These are phyloP conservation scores for Fusarium duplospermum DNA, from an alignment of 2,329 filamentous ascomycete species.

Conservation along the genomic window DNA sequence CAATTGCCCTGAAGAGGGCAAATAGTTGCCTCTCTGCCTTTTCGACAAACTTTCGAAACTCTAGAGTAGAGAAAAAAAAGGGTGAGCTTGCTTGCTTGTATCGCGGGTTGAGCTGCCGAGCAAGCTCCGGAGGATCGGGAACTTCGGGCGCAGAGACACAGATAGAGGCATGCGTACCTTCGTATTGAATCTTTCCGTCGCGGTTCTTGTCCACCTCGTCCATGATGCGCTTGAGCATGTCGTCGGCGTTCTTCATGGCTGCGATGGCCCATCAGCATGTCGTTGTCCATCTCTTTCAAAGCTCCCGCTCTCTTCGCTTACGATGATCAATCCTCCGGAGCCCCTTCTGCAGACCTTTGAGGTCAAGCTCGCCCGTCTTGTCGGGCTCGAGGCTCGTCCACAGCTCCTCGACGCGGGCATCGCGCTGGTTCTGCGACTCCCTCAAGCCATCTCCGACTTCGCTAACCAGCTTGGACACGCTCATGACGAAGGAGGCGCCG, in stretches of 20 bases:
- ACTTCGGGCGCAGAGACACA: not conserved
- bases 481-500: slow-evolving; percentile 47
- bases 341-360: slow-evolving; percentile 85
- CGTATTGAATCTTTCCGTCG: slow-evolving; percentile 91
- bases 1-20: slow-evolving; percentile 86
- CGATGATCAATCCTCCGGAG: slow-evolving; percentile 92
- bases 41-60: slow-evolving; percentile 90
- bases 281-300: slow-evolving; percentile 7
- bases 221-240: slow-evolving; percentile 84
- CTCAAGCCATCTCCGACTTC: slow-evolving; percentile 73
- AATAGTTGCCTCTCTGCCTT: slow-evolving; percentile 87
- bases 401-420: slow-evolving; percentile 83
- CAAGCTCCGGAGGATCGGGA: slow-evolving; percentile 19
- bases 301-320: slow-evolving; percentile 58
- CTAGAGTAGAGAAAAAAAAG: slow-evolving; percentile 56
- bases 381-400: slow-evolving; percentile 86
- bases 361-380: slow-evolving; percentile 82
- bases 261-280: slow-evolving; percentile 42
- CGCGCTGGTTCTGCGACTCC: slow-evolving; percentile 82
- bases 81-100: slow-evolving; percentile 30
- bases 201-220: slow-evolving; percentile 85
- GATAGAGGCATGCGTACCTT: slow-evolving; percentile 68
- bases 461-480: slow-evolving; percentile 60
- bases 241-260: slow-evolving; percentile 90
- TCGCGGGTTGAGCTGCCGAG: slow-evolving; percentile 20